Percentiles rank a stretch among this genome's conserved stretches.
These are phyloP conservation scores for Vitis labrusca DNA, from an alignment of 164 flowering plant species.

Conservation along the genomic window DNA sequence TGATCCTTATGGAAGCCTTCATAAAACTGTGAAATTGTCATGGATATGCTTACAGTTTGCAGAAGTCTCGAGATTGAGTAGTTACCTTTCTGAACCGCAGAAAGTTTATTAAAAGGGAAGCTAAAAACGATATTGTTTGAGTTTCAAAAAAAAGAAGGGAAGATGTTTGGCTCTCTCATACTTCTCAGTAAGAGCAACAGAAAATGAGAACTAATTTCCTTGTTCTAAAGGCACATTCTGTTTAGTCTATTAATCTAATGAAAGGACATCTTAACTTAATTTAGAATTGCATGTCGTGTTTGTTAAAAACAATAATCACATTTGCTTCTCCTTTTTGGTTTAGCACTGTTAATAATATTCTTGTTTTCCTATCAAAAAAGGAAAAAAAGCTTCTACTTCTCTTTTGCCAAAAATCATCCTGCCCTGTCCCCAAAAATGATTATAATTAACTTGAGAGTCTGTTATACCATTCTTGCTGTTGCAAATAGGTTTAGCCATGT, in stretches of 20 bases:
- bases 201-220: not conserved
- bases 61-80: not conserved
- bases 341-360: not conserved
- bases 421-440: not conserved
- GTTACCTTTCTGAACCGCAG: not conserved
- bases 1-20: not conserved
- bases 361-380: not conserved
- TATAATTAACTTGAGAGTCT: slow-evolving; percentile 1
- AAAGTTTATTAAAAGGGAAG: not conserved
- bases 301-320: too few species aligned
- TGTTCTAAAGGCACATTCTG: not conserved
- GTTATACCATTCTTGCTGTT: too few species aligned
- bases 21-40: not conserved
- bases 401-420: not conserved
- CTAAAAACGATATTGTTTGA: not conserved
- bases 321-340: too few species aligned
- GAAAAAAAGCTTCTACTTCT: not conserved
- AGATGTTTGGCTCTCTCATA: not conserved
- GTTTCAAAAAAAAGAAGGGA: not conserved
- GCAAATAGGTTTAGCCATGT: not conserved
- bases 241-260: too few species aligned
- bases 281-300: too few species aligned
- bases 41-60: not conserved
- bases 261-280: too few species aligned
- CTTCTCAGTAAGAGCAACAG: not conserved